Base-by-base conservation (phyloP, 139 green algal species). In the Astrephomene gubernaculifera region DNA sequence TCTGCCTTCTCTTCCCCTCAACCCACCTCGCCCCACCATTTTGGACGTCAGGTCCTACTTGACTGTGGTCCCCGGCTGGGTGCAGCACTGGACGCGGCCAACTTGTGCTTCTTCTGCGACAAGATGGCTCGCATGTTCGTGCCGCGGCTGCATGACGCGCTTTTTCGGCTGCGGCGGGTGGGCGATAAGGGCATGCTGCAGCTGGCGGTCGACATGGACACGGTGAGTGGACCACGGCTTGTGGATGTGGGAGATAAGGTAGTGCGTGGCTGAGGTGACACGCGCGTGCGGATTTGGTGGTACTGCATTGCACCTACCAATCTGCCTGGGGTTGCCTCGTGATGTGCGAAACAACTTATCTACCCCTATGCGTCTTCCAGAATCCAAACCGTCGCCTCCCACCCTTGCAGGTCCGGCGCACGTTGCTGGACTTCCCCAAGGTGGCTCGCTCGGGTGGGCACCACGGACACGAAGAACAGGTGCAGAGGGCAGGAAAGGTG, bases 51-150 rank as follows among this genome's bases (percentile, higher is more conserved):
- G 71, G 87, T 95, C 61, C 60, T 98, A 33, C 45, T 88, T 29
- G 94, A 97, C 36, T 49, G 61, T 9, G 94, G 86, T 21, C 89
- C 92, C 21, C 78, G 89, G 0, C 54, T 98, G 71, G 93, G 95
- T 17, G 29, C 82, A 0, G 85, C 86, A 27, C 92, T 99, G 69
- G 92, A 95, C 12, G 39, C 70, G 12, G 88, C 92, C 65, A 91
- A 99, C 92, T 96, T 98, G 83, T 90, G 88, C 61, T 99, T 97
- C 92, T 96, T 99, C 79, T 97, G 95, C 69, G 96, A 99, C 91
- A 98, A 99, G 94, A 90, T 98, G 90, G 94, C 93, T 27, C 92
- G 93, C 45, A 94, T 94, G 44, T 98, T 99, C 79, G 90, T 96
- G 33, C 95, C 95, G 21, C 91, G 96, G 49, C 93, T 97, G 82